A percentile compares a stretch with the other conserved stretches of the same genome.
phyloP scores from a whole-genome alignment of 2,329 filamentous ascomycete genomes.

The Colletotrichum siamense region DNA sequence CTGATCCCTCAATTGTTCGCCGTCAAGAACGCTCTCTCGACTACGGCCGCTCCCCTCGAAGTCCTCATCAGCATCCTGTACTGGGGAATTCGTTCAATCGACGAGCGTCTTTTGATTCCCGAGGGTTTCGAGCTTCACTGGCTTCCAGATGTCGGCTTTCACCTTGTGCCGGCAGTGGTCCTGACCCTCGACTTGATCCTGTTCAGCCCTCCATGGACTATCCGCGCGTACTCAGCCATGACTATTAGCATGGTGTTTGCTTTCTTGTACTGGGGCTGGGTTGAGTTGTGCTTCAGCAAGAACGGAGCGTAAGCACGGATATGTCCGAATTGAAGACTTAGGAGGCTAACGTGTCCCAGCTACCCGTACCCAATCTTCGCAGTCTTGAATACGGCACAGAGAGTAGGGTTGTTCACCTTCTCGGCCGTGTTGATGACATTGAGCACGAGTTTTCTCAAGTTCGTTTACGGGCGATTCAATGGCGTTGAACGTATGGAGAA shows the following conservation, averaged over 20 bases:
- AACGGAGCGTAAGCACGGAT: conserved; percentile 64
- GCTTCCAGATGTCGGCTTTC: conserved; percentile 67
- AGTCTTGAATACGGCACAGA: conserved; percentile 67
- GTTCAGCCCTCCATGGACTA: conserved; percentile 75
- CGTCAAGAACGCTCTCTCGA: conserved; percentile 70
- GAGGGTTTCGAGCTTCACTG: conserved; percentile 61
- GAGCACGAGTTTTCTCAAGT: conserved; percentile 73
- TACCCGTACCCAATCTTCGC: conserved; percentile 90
- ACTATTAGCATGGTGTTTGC: conserved; percentile 63
- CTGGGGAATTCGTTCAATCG: conserved; percentile 69
- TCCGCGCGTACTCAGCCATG: conserved; percentile 64
- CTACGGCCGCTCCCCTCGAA: conserved; percentile 72
- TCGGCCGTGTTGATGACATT: conserved; percentile 75
- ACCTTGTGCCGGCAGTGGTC: conserved; percentile 69
- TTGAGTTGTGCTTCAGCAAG: conserved; percentile 71
- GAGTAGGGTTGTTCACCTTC: conserved; percentile 70
- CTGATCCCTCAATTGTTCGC: conserved; percentile 63
- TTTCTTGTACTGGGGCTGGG: conserved; percentile 78
- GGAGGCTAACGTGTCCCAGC: conserved; percentile 42
- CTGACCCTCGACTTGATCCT: conserved; percentile 70
- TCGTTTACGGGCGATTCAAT: conserved; percentile 72
- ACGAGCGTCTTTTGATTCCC: conserved; percentile 57
- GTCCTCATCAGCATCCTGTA: conserved; percentile 75
- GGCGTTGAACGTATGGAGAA: conserved; percentile 51
- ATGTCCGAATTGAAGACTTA: conserved; percentile 24